These are phyloP conservation scores for Xylariomycetidae sp. DNA, from an alignment of 2,329 filamentous ascomycete genomes.

Conservation along the genomic window DNA sequence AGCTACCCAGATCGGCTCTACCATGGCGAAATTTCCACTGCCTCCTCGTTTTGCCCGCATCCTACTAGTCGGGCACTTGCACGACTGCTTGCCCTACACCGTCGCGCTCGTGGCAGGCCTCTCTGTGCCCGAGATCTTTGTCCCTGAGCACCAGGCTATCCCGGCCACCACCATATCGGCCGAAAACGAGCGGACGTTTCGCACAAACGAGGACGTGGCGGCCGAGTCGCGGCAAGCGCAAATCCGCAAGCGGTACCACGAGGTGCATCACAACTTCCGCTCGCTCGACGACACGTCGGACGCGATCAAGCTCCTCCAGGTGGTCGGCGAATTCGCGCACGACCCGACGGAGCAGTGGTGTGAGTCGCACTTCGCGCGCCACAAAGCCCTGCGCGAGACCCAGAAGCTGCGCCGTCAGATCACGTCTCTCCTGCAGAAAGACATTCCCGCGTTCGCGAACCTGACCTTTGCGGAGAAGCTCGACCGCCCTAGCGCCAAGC, in stretches of 20 bases:
- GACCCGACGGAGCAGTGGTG: conserved; percentile 72
- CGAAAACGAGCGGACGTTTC: conserved; percentile 35
- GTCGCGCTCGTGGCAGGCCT: conserved; percentile 85
- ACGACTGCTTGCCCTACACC: conserved; percentile 78
- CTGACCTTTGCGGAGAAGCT: conserved; percentile 53
- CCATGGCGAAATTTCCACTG: conserved; percentile 84
- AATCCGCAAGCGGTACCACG: conserved; percentile 57
- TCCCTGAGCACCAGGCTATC: conserved; percentile 74
- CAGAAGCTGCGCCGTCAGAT: conserved; percentile 80
- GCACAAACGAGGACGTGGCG: conserved; percentile 63
- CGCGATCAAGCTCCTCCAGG: conserved; percentile 84
- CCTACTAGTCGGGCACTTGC: conserved; percentile 78
- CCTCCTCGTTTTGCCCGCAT: conserved; percentile 90
- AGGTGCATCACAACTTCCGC: conserved; percentile 73
- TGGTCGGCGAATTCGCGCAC: conserved; percentile 81
- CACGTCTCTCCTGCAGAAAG: conserved; percentile 70
- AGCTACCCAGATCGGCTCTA: conserved; percentile 73
- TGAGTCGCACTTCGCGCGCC: conserved; percentile 75
- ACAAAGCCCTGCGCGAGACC: conserved; percentile 83
- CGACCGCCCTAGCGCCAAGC: conserved; percentile 57
- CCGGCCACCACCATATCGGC: conserved; percentile 42
- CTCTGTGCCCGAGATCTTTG: conserved; percentile 82
- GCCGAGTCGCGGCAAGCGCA: conserved; percentile 67
- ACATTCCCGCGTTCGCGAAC: conserved; percentile 62
- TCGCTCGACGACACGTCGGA: conserved; percentile 79